Base-by-base conservation (phyloP, 1,284 basidiomycete genomes). In the Somion occarium region DNA sequence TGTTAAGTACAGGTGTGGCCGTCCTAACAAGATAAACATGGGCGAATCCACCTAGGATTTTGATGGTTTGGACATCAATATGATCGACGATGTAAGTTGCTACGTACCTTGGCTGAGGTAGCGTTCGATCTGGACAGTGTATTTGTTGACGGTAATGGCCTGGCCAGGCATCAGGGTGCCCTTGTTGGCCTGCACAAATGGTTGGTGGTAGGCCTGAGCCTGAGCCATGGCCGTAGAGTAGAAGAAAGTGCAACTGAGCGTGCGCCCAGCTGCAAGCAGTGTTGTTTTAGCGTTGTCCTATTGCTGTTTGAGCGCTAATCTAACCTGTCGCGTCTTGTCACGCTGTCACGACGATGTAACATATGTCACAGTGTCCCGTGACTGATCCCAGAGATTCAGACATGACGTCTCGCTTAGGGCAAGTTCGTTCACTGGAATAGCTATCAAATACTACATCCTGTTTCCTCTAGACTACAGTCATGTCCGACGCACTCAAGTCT, bases 21-120 rank as follows among this genome's bases (percentile, higher is more conserved):
- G 94, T 94, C 51, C 84, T 80, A 50, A 97, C 95, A 53, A 99
- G 85, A 72, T 99, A 99, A 46, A 99, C 96, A 72, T 98, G 92
- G 1, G 97, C 96, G 68, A 98, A 99, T 15, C 97, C 97, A 70
- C 94, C 93, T 94, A 62, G n/a, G 44, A 51, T 50, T 45, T 41
- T 47, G 57, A 51, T 49, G 52, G 54, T 20, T 2, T 37, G 20
- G 5, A 20, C 24, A 45, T 43, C 42, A 41, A 51, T 50, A 18
- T 51, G 54, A 56, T 53, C 46, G 44, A 11, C n/a, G 46, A 24
- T n/a, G n/a, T 49, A 44, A 44, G 50, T 56, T 27, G 53, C 53
- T 37, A 49, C 60, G 57, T 58, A 88, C 94, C 95, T 83, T 98
- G 95, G 48, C 88, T 91, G 47, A 99, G 82, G 75, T 97, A 99